Evolutionary conservation across 2,329 filamentous ascomycete species (phyloP), one percentile per base, ranked within the genome.

Genomic region (Madurella fahalii): DNA sequence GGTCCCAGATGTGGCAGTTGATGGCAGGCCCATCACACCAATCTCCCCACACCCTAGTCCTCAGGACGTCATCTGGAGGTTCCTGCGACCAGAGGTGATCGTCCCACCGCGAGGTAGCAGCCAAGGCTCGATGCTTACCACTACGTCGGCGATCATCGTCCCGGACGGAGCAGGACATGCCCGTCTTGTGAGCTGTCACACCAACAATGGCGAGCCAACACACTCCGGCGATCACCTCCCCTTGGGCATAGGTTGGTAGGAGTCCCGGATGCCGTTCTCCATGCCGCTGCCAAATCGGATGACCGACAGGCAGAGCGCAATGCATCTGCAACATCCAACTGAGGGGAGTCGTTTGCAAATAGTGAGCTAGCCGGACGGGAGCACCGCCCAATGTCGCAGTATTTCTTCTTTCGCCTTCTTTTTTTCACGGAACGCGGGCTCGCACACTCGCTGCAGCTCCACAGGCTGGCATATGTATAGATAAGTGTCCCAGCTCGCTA

Each of bases 71-170:
- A 18, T 40, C 47, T 41, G 15, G 25, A 9, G 11, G 16, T 42
- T 41, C 30, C 31, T 34, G 9, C 47, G 37, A 43, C 41, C 40
- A 50, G 50, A 53, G 47, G 18, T 49, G 45, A 54, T 59, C 51
- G 52, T 46, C 49, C 52, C 39, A 44, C 39, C 13, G 44, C 31
- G 37, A 52, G 53, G 54, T 50, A 39, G 32, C 57, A 59, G 45
- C 50, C 50, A 50, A 52, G 47, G 17, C 40, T 17, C 41, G 37
- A 41, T 45, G 49, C 32, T 54, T 47, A 50, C 30, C 20, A 18
- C 32, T 47, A 50, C 30, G 32, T 16, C 39, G 53, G n/a, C 34
- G 52, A 57, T 50, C 47, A 43, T 37, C 43, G 45, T 40, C 31
- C n/a, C 20, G 41, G 16, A 13, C 13, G 20, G 40, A 37, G 52